These are phyloP conservation scores for Colletotrichum sp. DNA, from an alignment of 2,329 filamentous ascomycete species.

Conservation along the genomic window DNA sequence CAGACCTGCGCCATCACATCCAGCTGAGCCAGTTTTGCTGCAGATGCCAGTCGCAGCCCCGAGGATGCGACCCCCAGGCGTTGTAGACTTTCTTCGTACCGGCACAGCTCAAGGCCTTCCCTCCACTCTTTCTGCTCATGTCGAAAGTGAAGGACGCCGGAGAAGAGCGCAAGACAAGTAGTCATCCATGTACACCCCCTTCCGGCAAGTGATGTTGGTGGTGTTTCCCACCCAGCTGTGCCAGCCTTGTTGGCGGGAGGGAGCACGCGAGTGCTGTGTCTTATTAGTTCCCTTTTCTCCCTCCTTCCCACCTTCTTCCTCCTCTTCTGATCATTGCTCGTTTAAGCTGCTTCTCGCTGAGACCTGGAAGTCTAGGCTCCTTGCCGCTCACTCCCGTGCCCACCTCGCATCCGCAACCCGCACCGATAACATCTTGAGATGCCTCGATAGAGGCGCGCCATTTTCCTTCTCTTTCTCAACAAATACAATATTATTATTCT, in stretches of 20 bases:
- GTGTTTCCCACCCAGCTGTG: neutral
- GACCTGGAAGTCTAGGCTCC: neutral
- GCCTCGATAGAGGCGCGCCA: neutral
- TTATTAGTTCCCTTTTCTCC: neutral
- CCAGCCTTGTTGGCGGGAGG: neutral
- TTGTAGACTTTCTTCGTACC: neutral
- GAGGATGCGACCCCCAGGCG: neutral
- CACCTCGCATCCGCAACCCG: neutral
- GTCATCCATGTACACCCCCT: neutral
- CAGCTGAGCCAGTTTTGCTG: conserved; percentile 13
- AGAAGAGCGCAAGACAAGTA: neutral
- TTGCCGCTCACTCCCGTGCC: neutral
- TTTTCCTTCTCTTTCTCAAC: neutral
- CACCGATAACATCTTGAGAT: neutral
- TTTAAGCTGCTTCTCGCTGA: neutral
- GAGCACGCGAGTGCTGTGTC: neutral
- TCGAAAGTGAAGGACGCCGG: neutral
- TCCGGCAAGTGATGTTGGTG: neutral
- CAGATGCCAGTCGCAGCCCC: neutral
- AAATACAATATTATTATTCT: neutral
- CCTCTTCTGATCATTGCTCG: neutral
- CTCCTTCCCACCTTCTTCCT: neutral
- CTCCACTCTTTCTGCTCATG: neutral
- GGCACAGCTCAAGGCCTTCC: neutral
- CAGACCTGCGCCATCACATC: conserved; percentile 15